Percentiles rank a stretch among this genome's conserved stretches.
Conservation (phyloP, 768 basidiomycete species). For the Roridomyces roridus region DNA sequence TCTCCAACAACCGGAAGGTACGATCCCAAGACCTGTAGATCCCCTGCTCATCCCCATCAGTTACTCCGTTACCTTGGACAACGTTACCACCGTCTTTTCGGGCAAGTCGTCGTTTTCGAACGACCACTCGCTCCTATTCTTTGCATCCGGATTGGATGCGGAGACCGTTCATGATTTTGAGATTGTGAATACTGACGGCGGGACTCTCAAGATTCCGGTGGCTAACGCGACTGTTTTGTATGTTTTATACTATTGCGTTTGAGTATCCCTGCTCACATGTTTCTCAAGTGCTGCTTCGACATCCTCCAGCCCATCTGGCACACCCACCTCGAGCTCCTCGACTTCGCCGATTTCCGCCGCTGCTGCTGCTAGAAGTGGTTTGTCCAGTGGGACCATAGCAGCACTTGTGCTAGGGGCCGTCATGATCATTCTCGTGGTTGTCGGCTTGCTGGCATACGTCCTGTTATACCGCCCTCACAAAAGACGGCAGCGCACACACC, state of each 20-base stretch:
- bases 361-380: conserved; percentile 27
- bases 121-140: conserved; percentile 64
- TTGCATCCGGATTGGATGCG: conserved; percentile 64
- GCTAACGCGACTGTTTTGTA: conserved; percentile 55
- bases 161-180: conserved; percentile 52
- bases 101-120: conserved; percentile 60
- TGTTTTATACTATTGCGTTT: conserved; percentile 30
- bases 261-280: not conserved
- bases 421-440: conserved; percentile 54
- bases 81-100: conserved; percentile 52
- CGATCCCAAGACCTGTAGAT: conserved; percentile 47
- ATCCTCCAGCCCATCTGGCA: conserved; percentile 17
- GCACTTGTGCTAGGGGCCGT: conserved; percentile 65
- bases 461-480: conserved; percentile 55
- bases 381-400: conserved; percentile 65
- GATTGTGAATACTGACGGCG: conserved; percentile 62
- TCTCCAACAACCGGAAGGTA: conserved; percentile 65
- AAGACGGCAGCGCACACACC: conserved; percentile 31
- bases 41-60: conserved; percentile 3
- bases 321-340: no score
- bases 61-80: conserved; percentile 43
- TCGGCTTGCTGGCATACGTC: conserved; percentile 47
- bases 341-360: conserved; percentile 25
- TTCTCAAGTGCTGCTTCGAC: conserved; percentile 2
- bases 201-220: conserved; percentile 53